A percentile compares a stretch with the other conserved stretches of the same genome.
Evolutionary conservation across 2,329 filamentous ascomycete species (phyloP).

Genomic region (Beauveria asiatica): DNA sequence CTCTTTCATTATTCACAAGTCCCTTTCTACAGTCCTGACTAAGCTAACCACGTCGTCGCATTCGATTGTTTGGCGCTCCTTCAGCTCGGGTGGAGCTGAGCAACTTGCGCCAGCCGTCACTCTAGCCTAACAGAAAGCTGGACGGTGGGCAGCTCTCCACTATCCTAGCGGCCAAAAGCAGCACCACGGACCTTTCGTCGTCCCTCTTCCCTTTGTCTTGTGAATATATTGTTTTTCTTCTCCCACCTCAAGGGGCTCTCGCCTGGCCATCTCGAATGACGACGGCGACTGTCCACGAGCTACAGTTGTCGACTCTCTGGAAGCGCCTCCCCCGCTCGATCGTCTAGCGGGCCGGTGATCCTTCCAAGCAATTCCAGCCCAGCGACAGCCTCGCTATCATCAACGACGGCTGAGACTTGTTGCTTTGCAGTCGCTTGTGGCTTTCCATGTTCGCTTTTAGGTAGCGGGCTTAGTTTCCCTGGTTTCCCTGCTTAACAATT

Average conservation of each 20-base stretch:
- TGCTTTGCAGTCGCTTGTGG: neutral
- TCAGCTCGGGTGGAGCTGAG: neutral
- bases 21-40: neutral
- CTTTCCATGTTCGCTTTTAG: neutral
- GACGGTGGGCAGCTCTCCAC: constrained; percentile 8
- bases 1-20: no score
- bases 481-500: neutral
- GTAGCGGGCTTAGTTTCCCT: neutral
- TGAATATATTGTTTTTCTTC: neutral
- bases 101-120: neutral
- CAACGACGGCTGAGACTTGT: neutral
- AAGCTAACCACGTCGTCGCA: neutral
- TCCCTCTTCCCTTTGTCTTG: neutral
- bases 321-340: neutral
- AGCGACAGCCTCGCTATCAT: neutral
- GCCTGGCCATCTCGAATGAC: constrained; percentile 2
- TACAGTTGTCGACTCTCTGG: neutral
- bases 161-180: neutral
- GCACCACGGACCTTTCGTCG: neutral
- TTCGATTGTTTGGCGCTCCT: neutral
- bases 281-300: neutral
- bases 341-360: neutral
- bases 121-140: neutral
- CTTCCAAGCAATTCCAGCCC: constrained; percentile 1
- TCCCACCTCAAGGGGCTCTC: neutral